phyloP scores from a whole-genome alignment of 1,284 basidiomycete genomes.

The Microbotryomycetes sp. region DNA sequence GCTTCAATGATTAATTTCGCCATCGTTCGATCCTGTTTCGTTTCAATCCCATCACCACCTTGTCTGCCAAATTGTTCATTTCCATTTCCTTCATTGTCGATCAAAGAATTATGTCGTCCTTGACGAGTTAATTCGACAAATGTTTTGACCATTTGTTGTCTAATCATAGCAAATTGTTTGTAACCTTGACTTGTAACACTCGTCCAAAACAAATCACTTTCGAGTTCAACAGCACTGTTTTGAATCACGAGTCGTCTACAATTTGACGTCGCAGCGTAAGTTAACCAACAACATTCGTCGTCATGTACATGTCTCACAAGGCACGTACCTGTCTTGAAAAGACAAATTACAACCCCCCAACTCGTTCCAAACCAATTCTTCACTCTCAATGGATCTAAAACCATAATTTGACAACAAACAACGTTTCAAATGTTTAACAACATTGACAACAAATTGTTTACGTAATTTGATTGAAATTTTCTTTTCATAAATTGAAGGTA shows the following conservation, averaged over 20 bases:
- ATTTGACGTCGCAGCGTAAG: not conserved
- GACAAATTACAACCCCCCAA: not conserved
- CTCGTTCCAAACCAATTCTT: conserved; percentile 14
- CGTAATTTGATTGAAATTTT: conserved; percentile 9
- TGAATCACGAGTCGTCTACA: conserved; percentile 11
- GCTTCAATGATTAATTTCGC: too few relatives aligned
- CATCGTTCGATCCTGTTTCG: too few relatives aligned
- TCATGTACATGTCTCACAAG: conserved; percentile 3
- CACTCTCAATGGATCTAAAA: conserved; percentile 2
- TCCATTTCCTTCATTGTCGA: too few relatives aligned
- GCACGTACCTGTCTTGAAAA: not conserved
- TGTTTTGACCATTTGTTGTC: too few relatives aligned
- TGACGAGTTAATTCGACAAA: too few relatives aligned
- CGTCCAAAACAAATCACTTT: conserved; percentile 26
- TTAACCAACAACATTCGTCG: not conserved
- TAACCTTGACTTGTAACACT: conserved; percentile 11
- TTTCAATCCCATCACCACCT: too few relatives aligned
- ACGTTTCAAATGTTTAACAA: conserved; percentile 7
- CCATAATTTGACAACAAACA: conserved; percentile 13
- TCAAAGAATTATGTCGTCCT: too few relatives aligned
- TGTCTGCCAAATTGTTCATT: too few relatives aligned
- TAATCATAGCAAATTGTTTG: not conserved
- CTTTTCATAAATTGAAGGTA: conserved; percentile 16
- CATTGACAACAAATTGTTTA: conserved; percentile 12
- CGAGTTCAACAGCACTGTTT: conserved; percentile 15